phyloP scores from a whole-genome alignment of 495 filamentous ascomycete genomes.

The Mytilinidion resinicola region DNA sequence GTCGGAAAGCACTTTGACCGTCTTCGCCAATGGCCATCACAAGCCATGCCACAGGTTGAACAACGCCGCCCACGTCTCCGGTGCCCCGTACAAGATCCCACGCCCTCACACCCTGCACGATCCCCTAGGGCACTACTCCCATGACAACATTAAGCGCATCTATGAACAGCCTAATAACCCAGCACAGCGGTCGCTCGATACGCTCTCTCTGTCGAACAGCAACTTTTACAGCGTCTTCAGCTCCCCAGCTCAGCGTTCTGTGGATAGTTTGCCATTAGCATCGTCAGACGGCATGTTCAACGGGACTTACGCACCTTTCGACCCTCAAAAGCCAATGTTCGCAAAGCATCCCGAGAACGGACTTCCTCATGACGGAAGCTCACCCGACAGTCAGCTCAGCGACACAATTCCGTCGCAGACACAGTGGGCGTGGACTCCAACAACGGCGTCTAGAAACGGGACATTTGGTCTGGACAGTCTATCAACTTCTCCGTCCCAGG shows the following conservation, averaged over 20 bases:
- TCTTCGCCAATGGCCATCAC: slow-evolving; percentile 91
- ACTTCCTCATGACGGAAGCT: slow-evolving; percentile 15
- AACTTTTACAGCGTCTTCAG: slow-evolving; percentile 18
- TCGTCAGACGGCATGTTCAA: slow-evolving; percentile 16
- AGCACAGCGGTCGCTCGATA: slow-evolving; percentile 19
- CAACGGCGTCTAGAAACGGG: slow-evolving; percentile 3
- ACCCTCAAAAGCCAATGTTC: slow-evolving; percentile 18
- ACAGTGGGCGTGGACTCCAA: slow-evolving; percentile 22
- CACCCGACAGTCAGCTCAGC: slow-evolving; percentile 20
- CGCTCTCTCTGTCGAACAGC: slow-evolving; percentile 23
- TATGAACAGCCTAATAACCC: slow-evolving; percentile 2
- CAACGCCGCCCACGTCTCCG: slow-evolving; percentile 75
- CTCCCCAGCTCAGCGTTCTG: slow-evolving; percentile 22
- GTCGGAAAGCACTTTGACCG: slow-evolving; percentile 75
- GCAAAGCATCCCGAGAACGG: slow-evolving; percentile 2
- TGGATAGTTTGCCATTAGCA: slow-evolving; percentile 29
- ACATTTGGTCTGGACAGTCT: slow-evolving; percentile 20
- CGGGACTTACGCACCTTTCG: slow-evolving; percentile 8
- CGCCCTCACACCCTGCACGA: slow-evolving; percentile 66
- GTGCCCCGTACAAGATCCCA: slow-evolving; percentile 72
- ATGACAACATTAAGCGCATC: not conserved
- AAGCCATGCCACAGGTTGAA: slow-evolving; percentile 87
- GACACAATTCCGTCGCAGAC: slow-evolving; percentile 6
- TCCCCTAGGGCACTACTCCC: slow-evolving; percentile 12
- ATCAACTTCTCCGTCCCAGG: slow-evolving; percentile 28